Evolutionary conservation across 441 rosid genomes (phyloP).

Genomic region (Viola pubescens): DNA sequence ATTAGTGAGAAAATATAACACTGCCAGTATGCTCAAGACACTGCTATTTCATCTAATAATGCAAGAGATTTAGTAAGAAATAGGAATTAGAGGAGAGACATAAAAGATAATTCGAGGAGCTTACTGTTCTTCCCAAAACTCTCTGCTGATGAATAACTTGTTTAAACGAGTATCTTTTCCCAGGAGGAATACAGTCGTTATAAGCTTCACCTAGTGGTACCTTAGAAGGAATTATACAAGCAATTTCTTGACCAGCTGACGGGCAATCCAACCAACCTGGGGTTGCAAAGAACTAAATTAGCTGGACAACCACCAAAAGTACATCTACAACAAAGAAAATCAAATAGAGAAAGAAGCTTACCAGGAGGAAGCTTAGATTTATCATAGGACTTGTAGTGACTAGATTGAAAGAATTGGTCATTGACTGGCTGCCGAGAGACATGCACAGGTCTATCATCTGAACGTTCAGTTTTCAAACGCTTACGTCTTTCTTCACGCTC

Average conservation of each 20-base stretch:
- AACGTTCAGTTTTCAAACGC: conserved; percentile 56
- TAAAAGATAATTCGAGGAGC: conserved; percentile 8
- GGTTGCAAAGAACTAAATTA: conserved; percentile 4
- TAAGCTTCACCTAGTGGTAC: conserved; percentile 87
- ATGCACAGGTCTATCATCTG: conserved; percentile 48
- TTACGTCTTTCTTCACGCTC: conserved; percentile 94
- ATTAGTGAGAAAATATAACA: too few relatives aligned
- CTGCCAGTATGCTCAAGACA: neutral
- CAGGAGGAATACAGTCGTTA: conserved; percentile 74
- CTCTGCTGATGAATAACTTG: conserved; percentile 72
- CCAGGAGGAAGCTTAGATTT: conserved; percentile 85
- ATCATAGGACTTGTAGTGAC: conserved; percentile 45
- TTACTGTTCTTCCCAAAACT: conserved; percentile 77
- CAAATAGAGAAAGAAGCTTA: conserved; percentile 22
- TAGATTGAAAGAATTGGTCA: conserved; percentile 45
- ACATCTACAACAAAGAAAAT: neutral
- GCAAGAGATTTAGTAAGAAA: neutral
- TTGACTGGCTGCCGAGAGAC: conserved; percentile 42
- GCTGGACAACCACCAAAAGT: neutral
- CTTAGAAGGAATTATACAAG: conserved; percentile 79
- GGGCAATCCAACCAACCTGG: conserved; percentile 99
- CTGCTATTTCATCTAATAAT: neutral
- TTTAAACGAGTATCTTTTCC: conserved; percentile 91
- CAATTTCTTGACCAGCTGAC: conserved; percentile 61
- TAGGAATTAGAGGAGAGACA: neutral